Evolutionary conservation across 352 stramenopile genomes (phyloP).

Genomic region (Peronospora tabacina): DNA sequence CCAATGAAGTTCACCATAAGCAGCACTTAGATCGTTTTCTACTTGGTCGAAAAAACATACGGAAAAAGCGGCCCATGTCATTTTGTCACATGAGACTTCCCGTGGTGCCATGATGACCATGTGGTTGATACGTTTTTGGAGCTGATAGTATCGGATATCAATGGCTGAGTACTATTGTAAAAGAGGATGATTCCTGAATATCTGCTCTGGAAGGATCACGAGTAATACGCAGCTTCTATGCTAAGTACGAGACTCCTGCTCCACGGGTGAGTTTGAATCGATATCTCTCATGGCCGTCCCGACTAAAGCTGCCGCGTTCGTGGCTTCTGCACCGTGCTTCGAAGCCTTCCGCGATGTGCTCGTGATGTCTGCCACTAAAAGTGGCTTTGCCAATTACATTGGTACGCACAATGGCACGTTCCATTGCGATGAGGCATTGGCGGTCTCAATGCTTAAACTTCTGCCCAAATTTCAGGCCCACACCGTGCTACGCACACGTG

Average conservation of each 20-base stretch:
- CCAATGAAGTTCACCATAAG: slow-evolving; percentile 64
- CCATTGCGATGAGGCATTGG: slow-evolving; percentile 98
- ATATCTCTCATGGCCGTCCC: slow-evolving; percentile 43
- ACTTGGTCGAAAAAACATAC: slow-evolving; percentile 66
- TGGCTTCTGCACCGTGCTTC: slow-evolving; percentile 55
- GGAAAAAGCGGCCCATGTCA: slow-evolving; percentile 59
- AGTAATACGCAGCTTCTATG: no score
- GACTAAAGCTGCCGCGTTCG: slow-evolving; percentile 57
- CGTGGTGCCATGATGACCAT: slow-evolving; percentile 50
- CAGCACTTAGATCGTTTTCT: slow-evolving; percentile 45
- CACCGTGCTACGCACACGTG: slow-evolving; percentile 83
- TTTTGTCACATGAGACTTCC: slow-evolving; percentile 67
- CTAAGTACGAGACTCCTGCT: no score
- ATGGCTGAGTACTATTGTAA: no score
- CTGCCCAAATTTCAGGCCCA: slow-evolving; percentile 84
- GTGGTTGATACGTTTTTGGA: no score
- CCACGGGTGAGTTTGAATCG: no score
- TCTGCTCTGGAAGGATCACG: no score
- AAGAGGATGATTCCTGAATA: no score
- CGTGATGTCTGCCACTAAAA: slow-evolving; percentile 40
- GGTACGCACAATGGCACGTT: slow-evolving; percentile 97
- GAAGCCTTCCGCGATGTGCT: slow-evolving; percentile 44
- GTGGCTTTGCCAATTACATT: slow-evolving; percentile 85
- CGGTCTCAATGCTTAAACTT: slow-evolving; percentile 94
- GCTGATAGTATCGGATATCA: no score